Base-by-base conservation (phyloP, 805 yeast genomes). In the Kluyveromyces siamensis region DNA sequence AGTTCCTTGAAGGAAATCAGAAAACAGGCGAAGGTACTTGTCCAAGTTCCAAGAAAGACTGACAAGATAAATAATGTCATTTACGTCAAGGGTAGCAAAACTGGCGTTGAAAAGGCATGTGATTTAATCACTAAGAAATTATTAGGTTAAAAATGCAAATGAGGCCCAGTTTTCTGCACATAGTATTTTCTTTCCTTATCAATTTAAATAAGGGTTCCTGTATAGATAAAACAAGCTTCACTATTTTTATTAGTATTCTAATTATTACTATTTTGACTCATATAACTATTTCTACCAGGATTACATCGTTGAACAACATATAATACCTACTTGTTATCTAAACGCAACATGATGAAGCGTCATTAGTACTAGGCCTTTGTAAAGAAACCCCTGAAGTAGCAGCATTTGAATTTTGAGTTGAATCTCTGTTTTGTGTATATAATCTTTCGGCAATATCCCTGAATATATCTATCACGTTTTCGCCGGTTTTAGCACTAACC, bases 1-100 rank as follows among this genome's bases (percentile, higher is more conserved):
- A 67, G 80, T 36, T 80, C 77, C 52, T 72, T 87, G 60, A 79
- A 75, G 58, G 68, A 69, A 54, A 74, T 87, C 50, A 80, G 93
- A 70, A 69, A 70, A 27, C 69, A 73, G 50, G 71, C 84, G 18
- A 79, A 77, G 17, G 73, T 84, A 37, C 72, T 77, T 49, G 76
- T 86, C 52, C 72, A 73, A 45, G 79, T 85, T 48, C 95, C 93
- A 55, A 79, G 79, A 65, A 68, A 69, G 42, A 65, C 64, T 43
- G 84, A 81, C 52, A 70, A 73, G 52, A 60, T 74, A 52, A 69
- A 72, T 53, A 74, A 81, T 50, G 76, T 77, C 52, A 72, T 84
- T 39, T 74, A 73, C 58, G 65, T 85, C 55, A 76, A 77, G 56
- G 95, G 93, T 53, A 68, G 76, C 27, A 72, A 71, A 51, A 79